Percentiles rank a stretch among this genome's conserved stretches.
These are phyloP conservation scores for Rhizophagus clarus DNA, from an alignment of 192 early-diverging fungal species.

Conservation along the genomic window DNA sequence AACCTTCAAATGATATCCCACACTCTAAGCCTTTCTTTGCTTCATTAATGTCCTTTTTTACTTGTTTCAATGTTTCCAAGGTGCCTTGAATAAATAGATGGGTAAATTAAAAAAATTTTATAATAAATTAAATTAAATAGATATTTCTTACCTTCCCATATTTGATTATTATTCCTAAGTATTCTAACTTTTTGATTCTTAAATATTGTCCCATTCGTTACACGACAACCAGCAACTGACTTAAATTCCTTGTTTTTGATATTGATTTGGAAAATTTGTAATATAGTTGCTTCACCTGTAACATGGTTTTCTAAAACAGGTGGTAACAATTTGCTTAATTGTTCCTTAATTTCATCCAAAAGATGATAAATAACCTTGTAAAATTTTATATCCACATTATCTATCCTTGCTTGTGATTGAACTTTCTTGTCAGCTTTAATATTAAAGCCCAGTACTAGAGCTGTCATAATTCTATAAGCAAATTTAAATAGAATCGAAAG, in stretches of 20 bases:
- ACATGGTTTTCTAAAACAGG: slow-evolving; percentile 76
- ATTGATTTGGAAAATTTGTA: slow-evolving; percentile 83
- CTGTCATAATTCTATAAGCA: slow-evolving; percentile 35
- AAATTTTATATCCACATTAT: slow-evolving; percentile 65
- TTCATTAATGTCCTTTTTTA: slow-evolving; percentile 90
- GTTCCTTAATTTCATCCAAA: slow-evolving; percentile 86
- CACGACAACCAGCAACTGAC: slow-evolving; percentile 82
- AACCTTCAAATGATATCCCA: slow-evolving; percentile 88
- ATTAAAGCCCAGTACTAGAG: slow-evolving; percentile 85
- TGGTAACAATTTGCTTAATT: slow-evolving; percentile 74
- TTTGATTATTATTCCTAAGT: slow-evolving; percentile 62
- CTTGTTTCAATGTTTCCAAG: slow-evolving; percentile 77
- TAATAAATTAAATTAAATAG: neutral
- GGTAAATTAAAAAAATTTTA: slow-evolving; percentile 3
- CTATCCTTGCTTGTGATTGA: slow-evolving; percentile 56
- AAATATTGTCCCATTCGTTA: slow-evolving; percentile 73
- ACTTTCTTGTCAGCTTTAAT: slow-evolving; percentile 81
- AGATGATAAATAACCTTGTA: slow-evolving; percentile 92
- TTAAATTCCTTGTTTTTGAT: slow-evolving; percentile 72
- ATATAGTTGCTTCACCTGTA: slow-evolving; percentile 85
- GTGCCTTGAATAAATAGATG: slow-evolving; percentile 42
- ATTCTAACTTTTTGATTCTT: slow-evolving; percentile 65
- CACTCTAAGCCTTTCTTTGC: slow-evolving; percentile 94
- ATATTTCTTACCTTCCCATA: slow-evolving; percentile 70
- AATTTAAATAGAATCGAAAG: neutral